phyloP scores from a whole-genome alignment of 306 rosid genomes.

The Corylus heterophylla region DNA sequence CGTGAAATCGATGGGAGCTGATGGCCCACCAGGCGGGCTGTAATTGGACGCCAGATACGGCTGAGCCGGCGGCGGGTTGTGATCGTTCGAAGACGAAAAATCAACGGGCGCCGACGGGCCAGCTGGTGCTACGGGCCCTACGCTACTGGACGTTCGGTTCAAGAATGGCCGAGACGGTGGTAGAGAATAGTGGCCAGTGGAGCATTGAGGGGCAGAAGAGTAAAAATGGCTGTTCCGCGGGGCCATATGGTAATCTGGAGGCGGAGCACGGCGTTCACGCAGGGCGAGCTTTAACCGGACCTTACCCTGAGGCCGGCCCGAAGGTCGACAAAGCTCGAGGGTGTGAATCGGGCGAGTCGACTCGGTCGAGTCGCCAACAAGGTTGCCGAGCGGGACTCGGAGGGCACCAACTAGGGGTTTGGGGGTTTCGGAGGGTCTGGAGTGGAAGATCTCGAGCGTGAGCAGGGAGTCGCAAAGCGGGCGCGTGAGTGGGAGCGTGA shows the following conservation, averaged over 20 bases:
- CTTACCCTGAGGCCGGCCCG: not conserved
- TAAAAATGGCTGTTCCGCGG: not conserved
- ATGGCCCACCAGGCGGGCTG: not conserved
- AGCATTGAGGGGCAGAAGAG: not conserved
- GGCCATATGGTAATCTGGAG: not conserved
- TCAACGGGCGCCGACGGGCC: not conserved
- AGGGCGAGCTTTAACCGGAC: not conserved
- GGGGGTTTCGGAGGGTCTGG: not conserved
- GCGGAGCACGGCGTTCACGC: not conserved
- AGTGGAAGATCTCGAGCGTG: conserved; percentile 1
- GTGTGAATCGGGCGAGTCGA: not conserved
- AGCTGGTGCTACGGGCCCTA: not conserved
- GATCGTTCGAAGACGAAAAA: not conserved
- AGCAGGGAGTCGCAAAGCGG: not conserved
- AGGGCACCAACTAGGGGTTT: not conserved
- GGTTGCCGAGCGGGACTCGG: not conserved
- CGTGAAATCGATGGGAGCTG: not conserved
- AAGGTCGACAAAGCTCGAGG: not conserved
- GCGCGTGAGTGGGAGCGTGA: not conserved
- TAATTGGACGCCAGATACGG: not conserved
- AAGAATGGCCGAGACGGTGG: not conserved
- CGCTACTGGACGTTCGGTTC: not conserved
- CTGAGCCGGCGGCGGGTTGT: not conserved
- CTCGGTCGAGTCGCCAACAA: not conserved
- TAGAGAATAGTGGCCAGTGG: not conserved